A percentile compares a stretch with the other conserved stretches of the same genome.
phyloP scores from a whole-genome alignment of 345 rosid species.

The Carallia brachiata region DNA sequence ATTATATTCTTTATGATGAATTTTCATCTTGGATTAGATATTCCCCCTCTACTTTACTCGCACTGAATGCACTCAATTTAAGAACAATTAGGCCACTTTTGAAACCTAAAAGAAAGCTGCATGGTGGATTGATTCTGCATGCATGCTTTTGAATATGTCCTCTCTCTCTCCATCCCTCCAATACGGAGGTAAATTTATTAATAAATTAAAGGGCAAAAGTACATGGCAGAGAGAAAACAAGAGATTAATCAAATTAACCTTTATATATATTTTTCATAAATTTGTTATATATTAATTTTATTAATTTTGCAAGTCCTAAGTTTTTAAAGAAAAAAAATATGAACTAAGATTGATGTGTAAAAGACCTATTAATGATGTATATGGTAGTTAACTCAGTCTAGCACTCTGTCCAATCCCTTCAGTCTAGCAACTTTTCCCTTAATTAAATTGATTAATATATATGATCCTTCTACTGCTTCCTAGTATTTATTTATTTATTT shows the following conservation, averaged over 20 bases:
- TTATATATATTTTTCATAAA: too few species aligned
- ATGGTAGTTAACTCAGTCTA: too few species aligned
- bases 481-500: background rate
- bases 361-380: too few species aligned
- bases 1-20: constrained; percentile 46
- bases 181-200: background rate
- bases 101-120: constrained; percentile 55
- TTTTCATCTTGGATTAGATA: constrained; percentile 46
- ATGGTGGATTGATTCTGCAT: constrained; percentile 40
- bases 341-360: too few species aligned
- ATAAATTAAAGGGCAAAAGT: too few species aligned
- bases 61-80: constrained; percentile 44
- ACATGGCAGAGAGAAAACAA: too few species aligned
- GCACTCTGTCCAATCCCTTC: too few species aligned
- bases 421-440: too few species aligned
- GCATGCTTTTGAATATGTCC: constrained; percentile 30
- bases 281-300: too few species aligned
- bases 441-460: constrained; percentile 12
- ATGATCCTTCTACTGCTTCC: constrained; percentile 15
- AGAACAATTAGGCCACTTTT: constrained; percentile 59
- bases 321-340: too few species aligned
- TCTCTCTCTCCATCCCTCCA: constrained; percentile 25
- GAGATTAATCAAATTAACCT: too few species aligned
- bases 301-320: too few species aligned
- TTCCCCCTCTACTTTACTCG: constrained; percentile 30